These are phyloP conservation scores for Carpinus fangiana DNA, from an alignment of 306 rosid genomes.

Conservation along the genomic window DNA sequence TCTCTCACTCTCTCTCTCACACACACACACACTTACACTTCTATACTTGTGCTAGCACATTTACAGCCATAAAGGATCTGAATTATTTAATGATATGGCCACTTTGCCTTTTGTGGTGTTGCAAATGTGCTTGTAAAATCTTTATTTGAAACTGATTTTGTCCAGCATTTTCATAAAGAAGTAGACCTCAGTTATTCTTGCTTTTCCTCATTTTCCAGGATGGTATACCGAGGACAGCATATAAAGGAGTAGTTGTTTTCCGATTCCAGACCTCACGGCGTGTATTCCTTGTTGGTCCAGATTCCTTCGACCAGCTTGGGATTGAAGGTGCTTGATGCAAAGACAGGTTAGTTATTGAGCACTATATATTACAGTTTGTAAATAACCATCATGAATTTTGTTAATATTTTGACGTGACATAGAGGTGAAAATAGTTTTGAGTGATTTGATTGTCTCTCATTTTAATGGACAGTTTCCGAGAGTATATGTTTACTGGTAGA, in stretches of 20 bases:
- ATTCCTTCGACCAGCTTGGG: constrained; percentile 67
- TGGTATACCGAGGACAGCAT: constrained; percentile 92
- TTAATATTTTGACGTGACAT: background rate
- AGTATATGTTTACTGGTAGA: background rate
- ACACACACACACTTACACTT: background rate
- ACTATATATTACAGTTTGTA: background rate
- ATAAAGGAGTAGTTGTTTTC: constrained; percentile 91
- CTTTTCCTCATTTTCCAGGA: constrained; percentile 55
- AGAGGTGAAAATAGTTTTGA: too few relatives aligned
- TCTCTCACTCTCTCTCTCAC: background rate
- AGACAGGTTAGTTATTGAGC: constrained; percentile 32
- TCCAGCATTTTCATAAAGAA: background rate
- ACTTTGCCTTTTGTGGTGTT: background rate
- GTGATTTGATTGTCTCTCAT: background rate
- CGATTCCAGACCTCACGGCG: constrained; percentile 61
- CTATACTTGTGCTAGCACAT: background rate
- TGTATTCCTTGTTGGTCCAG: constrained; percentile 72
- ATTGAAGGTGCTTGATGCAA: constrained; percentile 48
- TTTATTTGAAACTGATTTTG: constrained; percentile 4
- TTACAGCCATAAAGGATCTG: background rate
- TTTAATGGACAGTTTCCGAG: background rate
- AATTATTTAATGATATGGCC: background rate
- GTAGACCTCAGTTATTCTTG: background rate
- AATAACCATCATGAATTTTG: background rate
- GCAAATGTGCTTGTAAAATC: constrained; percentile 1